phyloP scores from a whole-genome alignment of 495 filamentous ascomycete genomes.

The Aspergillus affinis region DNA sequence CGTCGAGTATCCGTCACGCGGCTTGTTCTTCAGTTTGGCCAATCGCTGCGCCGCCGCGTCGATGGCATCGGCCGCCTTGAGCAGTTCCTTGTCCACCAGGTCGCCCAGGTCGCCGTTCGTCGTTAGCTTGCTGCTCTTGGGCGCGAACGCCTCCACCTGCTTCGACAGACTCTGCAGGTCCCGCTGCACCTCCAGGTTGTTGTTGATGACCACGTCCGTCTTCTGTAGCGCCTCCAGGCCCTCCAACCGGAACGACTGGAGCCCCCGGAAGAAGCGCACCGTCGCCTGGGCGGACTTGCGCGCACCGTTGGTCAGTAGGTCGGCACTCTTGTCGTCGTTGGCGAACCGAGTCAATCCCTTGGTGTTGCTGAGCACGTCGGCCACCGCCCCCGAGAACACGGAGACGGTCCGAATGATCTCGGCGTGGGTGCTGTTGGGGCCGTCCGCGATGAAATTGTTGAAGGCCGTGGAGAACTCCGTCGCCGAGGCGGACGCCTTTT shows the following conservation, averaged over 20 bases:
- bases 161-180: conserved; percentile 90
- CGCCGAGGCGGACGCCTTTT: conserved; percentile 91
- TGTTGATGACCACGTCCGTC: conserved; percentile 94
- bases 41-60: conserved; percentile 86
- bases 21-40: conserved; percentile 89
- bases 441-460: conserved; percentile 97
- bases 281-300: conserved; percentile 85
- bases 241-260: conserved; percentile 91
- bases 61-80: conserved; percentile 93
- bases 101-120: conserved; percentile 88
- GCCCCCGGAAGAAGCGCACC: conserved; percentile 91
- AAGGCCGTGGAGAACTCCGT: conserved; percentile 97
- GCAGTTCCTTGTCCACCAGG: conserved; percentile 86
- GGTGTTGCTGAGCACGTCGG: conserved; percentile 92
- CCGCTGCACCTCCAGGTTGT: conserved; percentile 90
- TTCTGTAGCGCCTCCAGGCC: conserved; percentile 83
- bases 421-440: conserved; percentile 85
- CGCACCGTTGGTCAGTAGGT: conserved; percentile 75
- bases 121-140: conserved; percentile 75
- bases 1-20: conserved; percentile 89
- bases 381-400: conserved; percentile 83
- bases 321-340: conserved; percentile 89
- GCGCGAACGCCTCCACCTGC: conserved; percentile 85
- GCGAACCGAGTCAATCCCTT: conserved; percentile 94
- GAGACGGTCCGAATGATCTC: conserved; percentile 92